Conservation (phyloP, 805 yeast genomes). For the Osmozyma mogii region DNA sequence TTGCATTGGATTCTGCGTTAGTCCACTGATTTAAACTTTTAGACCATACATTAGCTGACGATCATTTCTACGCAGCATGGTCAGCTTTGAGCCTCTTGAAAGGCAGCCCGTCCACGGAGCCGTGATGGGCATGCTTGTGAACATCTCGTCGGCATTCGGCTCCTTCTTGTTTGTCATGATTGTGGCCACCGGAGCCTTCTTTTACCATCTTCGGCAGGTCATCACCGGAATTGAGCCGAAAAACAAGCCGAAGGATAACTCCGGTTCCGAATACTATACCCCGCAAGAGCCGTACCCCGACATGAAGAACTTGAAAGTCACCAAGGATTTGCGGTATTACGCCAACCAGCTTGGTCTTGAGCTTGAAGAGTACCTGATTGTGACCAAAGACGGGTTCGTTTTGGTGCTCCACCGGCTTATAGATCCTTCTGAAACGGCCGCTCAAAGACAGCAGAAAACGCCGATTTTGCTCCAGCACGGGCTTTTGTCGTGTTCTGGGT, state of each 20-base stretch:
- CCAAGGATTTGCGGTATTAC: conserved; percentile 55
- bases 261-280: conserved; percentile 16
- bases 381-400: conserved; percentile 75
- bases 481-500: conserved; percentile 76
- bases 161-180: conserved; percentile 21
- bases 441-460: conserved; percentile 24
- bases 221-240: conserved; percentile 23
- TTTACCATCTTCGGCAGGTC: conserved; percentile 22
- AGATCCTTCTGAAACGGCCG: conserved; percentile 35
- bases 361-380: conserved; percentile 48
- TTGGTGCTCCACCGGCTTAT: conserved; percentile 58
- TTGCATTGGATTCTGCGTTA: too few species aligned
- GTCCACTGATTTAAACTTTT: too few species aligned
- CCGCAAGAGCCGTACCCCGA: conserved; percentile 31
- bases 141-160: conserved; percentile 19
- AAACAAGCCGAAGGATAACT: conserved; percentile 16
- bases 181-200: conserved; percentile 19
- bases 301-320: conserved; percentile 22
- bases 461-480: conserved; percentile 86
- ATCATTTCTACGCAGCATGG: conserved; percentile 4
- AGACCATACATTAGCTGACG: too few species aligned
- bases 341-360: conserved; percentile 53
- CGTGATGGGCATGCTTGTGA: conserved; percentile 13
- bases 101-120: conserved; percentile 16
- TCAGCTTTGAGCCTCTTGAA: conserved; percentile 16